Base-by-base conservation (phyloP, 2,329 filamentous ascomycete species). In the Pseudovirgaria hyperparasitica region DNA sequence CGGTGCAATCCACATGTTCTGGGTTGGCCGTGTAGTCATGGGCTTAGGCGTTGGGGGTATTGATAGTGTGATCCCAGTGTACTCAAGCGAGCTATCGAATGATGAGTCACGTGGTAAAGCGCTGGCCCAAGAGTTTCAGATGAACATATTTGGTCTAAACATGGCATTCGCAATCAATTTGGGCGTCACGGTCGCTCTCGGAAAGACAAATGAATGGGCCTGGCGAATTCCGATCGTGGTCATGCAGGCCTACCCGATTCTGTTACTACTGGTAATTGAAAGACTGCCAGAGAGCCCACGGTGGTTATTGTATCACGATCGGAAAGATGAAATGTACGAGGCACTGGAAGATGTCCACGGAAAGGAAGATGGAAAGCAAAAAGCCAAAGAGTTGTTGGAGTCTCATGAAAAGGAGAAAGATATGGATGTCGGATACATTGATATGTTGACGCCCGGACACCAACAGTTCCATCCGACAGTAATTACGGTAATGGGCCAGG, bases 121-220 rank as follows among this genome's bases (percentile, higher is more conserved):
- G 2, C 45, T 76, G 22, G 69, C 69, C 2, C 67, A 76, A 40
- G 70, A 75, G 38, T 76, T 76, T 39, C 70, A 75, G 42, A 65
- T 63, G 45, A 76, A 76, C 36, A 74, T 76, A 35, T 68, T 73
- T 30, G 69, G 71, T 0, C 46, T 76, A 2, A 58, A 72, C 32
- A 63, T 72, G 60, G 70, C 70, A 0, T 75, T 73, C 42, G 62
- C 55, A 0, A 64, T 74, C 44, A 76, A 75, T 36, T 50, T 74
- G 2, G 57, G 50, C 1, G 57, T 70, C 3, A 74, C 70, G 0
- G 46, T 62, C 5, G 42, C 45, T 1, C 53, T 74, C 4, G 68
- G 70, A 3, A 72, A 73, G 37, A 42, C 51, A 6, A 66, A 54
- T 36, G 57, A 75, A 39, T 74, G 70, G 70, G 70, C 70, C 1